These are phyloP conservation scores for Phlebiopsis gigantea DNA, from an alignment of 768 basidiomycete genomes.

Conservation along the genomic window DNA sequence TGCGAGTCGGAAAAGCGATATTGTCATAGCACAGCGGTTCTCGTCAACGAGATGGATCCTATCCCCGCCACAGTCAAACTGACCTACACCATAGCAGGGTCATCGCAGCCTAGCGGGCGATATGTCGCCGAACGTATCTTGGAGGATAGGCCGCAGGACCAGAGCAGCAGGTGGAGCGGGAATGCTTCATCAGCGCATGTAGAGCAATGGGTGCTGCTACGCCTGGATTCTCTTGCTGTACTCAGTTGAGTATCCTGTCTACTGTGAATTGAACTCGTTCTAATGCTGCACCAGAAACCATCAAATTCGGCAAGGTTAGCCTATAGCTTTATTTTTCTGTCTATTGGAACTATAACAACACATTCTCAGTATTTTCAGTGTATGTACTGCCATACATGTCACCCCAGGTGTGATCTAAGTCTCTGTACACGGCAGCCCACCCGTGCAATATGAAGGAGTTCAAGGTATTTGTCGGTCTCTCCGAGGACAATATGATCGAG, in stretches of 20 bases:
- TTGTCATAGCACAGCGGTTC: neutral
- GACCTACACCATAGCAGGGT: conserved; percentile 51
- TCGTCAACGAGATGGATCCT: neutral
- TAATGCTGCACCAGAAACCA: conserved; percentile 40
- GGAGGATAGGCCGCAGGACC: conserved; percentile 56
- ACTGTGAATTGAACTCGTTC: conserved; percentile 8
- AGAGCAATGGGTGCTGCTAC: conserved; percentile 69
- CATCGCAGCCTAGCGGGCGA: conserved; percentile 66
- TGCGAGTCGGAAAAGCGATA: neutral
- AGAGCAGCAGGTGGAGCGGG: conserved; percentile 72
- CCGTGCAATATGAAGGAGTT: conserved; percentile 86
- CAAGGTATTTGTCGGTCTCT: conserved; percentile 61
- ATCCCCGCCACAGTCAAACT: conserved; percentile 20
- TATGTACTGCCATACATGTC: conserved; percentile 15
- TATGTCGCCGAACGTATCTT: conserved; percentile 69
- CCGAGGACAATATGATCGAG: conserved; percentile 63
- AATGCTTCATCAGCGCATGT: conserved; percentile 48
- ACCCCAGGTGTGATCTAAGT: neutral
- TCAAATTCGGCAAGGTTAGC: conserved; percentile 78
- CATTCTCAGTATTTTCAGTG: conserved; percentile 29
- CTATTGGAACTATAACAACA: no score
- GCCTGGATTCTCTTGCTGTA: conserved; percentile 52
- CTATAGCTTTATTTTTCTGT: neutral
- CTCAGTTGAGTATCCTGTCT: conserved; percentile 51
- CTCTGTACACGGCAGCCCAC: conserved; percentile 44